Base-by-base conservation (phyloP, 345 rosid genomes). In the Citrus cavaleriei region DNA sequence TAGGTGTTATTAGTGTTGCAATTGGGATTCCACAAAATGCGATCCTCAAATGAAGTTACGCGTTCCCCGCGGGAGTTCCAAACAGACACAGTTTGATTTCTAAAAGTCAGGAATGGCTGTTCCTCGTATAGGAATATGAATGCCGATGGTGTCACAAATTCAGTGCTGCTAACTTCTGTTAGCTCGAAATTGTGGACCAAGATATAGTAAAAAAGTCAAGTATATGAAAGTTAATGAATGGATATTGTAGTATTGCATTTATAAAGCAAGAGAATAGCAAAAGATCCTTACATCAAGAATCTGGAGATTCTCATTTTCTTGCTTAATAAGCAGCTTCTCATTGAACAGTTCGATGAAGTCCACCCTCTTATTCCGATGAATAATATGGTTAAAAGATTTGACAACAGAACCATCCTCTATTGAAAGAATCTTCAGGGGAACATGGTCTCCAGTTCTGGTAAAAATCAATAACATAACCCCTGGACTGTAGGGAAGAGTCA, bases 21-120 rank as follows among this genome's bases (percentile, higher is more conserved):
- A 70, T 90, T 90, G 35, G 94, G 91, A 83, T 92, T 91, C 94
- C 94, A 90, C 73, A 88, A 80, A 49, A 88, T 87, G 81, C 87
- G 97, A 82, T 89, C 89, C 81, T 89, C 92, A 70, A 89, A 89
- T 5, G 88, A 87, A 34, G 92, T 89, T 58, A 89, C 90, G 66
- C 85, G 88, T 82, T 89, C 90, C 76, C 90, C 90, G 9, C 87
- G 86, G 77, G 87, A 90, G 70, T 92, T 89, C 97, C 97, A 92
- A 38, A 90, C 97, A 72, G 94, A 90, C 77, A 90, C 93, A 58
- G 87, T 89, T 72, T 86, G 87, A 77, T 85, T 85, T 76, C 88
- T 82, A 69, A 89, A 87, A 34, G 92, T 89, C 68, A 85, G 81
- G 81, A 89, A 89, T 62, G 87, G 72, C 83, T 89, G 92, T 80